Conservation (phyloP, 345 rosid species). For the Heritiera fomes region DNA sequence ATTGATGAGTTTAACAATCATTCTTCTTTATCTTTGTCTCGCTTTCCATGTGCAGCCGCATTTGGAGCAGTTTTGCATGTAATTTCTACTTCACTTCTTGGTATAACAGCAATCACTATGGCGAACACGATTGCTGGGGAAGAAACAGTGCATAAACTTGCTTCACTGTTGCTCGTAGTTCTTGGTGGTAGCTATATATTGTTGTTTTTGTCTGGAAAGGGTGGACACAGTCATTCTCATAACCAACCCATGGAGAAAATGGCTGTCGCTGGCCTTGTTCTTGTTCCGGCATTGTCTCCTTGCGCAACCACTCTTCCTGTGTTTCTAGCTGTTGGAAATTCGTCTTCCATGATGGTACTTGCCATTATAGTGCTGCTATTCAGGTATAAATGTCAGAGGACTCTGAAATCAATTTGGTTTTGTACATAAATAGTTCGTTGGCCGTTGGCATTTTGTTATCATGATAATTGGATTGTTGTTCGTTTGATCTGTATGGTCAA, state of each 20-base stretch:
- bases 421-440: background rate
- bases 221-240: constrained; percentile 91
- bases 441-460: background rate
- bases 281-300: constrained; percentile 97
- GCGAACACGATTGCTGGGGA: constrained; percentile 98
- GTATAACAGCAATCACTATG: constrained; percentile 93
- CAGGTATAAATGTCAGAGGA: constrained; percentile 48
- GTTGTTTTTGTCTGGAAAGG: constrained; percentile 85
- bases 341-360: constrained; percentile 93
- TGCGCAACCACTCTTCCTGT: constrained; percentile 99
- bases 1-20: too few species aligned
- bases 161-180: constrained; percentile 88
- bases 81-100: constrained; percentile 90
- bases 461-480: background rate
- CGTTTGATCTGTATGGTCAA: background rate
- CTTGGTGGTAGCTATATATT: constrained; percentile 94
- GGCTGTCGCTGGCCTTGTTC: constrained; percentile 99
- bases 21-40: constrained; percentile 9
- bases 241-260: constrained; percentile 98
- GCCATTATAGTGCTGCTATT: constrained; percentile 90
- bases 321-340: constrained; percentile 95
- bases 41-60: constrained; percentile 62
- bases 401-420: background rate
- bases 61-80: constrained; percentile 98
- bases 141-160: constrained; percentile 97